Percentiles rank a stretch among this genome's conserved stretches.
Conservation (phyloP, 2,329 filamentous ascomycete genomes). For the Paraconiothyrium sp. region DNA sequence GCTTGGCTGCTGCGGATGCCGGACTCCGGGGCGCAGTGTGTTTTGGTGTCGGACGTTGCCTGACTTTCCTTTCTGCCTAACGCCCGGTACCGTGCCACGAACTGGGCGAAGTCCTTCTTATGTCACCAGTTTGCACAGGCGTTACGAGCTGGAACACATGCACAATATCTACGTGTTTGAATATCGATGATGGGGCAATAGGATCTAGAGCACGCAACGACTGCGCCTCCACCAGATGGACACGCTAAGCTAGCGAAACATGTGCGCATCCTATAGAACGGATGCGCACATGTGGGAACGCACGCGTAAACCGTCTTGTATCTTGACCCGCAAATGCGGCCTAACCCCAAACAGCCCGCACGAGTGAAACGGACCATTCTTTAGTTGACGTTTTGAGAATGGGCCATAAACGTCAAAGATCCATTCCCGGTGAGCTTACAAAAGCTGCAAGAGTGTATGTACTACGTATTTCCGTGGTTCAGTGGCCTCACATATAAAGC, state of each 20-base stretch:
- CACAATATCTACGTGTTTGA: neutral
- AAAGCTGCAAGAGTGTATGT: too few relatives aligned
- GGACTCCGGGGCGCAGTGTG: constrained; percentile 11
- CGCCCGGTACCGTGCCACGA: neutral
- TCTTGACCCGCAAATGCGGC: too few relatives aligned
- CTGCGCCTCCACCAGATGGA: constrained; percentile 7
- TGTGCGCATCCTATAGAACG: neutral
- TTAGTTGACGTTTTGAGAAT: too few relatives aligned
- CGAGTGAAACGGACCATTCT: too few relatives aligned
- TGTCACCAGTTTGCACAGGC: neutral
- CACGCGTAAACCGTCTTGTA: neutral
- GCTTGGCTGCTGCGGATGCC: constrained; percentile 1
- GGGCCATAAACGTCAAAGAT: too few relatives aligned
- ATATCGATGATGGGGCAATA: neutral
- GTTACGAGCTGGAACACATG: neutral
- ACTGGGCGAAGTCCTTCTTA: neutral
- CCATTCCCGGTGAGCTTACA: too few relatives aligned
- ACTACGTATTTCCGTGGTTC: too few relatives aligned
- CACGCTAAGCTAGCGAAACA: neutral
- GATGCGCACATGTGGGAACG: constrained; percentile 8
- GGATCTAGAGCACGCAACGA: neutral
- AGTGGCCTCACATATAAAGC: too few relatives aligned
- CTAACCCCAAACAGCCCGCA: too few relatives aligned
- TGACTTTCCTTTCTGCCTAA: neutral
- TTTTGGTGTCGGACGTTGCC: neutral